Evolutionary conservation across 2,329 filamentous ascomycete genomes (phyloP).

Genomic region (Fusarium luffae): DNA sequence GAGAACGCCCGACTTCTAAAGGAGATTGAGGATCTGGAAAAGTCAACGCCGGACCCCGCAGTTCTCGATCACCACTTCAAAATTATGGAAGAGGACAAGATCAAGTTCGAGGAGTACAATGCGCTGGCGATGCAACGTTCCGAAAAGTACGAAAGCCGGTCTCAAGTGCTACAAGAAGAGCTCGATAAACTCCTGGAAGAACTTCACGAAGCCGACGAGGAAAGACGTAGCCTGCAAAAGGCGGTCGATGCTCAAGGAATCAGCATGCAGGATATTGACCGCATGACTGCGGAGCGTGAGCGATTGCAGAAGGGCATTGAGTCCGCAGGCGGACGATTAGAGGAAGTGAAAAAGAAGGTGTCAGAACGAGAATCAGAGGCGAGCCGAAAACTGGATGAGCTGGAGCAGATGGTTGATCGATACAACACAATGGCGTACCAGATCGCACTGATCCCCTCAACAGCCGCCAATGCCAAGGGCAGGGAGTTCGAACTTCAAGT

Average conservation of each 20-base stretch:
- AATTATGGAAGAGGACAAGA: conserved; percentile 92
- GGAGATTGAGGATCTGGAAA: conserved; percentile 90
- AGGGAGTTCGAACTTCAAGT: conserved; percentile 86
- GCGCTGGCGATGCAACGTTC: conserved; percentile 83
- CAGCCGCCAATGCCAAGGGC: conserved; percentile 86
- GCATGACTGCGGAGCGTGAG: conserved; percentile 96
- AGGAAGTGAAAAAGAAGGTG: conserved; percentile 85
- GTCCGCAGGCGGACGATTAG: conserved; percentile 76
- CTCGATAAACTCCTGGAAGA: conserved; percentile 82
- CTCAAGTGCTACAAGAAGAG: conserved; percentile 85
- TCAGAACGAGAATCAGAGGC: conserved; percentile 90
- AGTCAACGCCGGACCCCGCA: conserved; percentile 83
- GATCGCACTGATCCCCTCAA: conserved; percentile 86
- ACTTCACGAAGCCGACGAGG: conserved; percentile 82
- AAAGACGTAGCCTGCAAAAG: conserved; percentile 81
- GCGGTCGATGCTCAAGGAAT: conserved; percentile 93
- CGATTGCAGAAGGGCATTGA: conserved; percentile 91
- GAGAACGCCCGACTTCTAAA: conserved; percentile 84
- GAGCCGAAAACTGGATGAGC: conserved; percentile 84
- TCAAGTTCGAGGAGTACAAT: conserved; percentile 97
- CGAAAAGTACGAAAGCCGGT: conserved; percentile 86
- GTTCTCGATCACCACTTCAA: conserved; percentile 90
- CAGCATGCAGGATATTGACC: conserved; percentile 97
- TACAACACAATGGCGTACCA: conserved; percentile 97
- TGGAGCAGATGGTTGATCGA: conserved; percentile 88